A percentile compares a stretch with the other conserved stretches of the same genome.
Conservation (phyloP, 2,329 filamentous ascomycete genomes). For the Colletotrichum phormii region DNA sequence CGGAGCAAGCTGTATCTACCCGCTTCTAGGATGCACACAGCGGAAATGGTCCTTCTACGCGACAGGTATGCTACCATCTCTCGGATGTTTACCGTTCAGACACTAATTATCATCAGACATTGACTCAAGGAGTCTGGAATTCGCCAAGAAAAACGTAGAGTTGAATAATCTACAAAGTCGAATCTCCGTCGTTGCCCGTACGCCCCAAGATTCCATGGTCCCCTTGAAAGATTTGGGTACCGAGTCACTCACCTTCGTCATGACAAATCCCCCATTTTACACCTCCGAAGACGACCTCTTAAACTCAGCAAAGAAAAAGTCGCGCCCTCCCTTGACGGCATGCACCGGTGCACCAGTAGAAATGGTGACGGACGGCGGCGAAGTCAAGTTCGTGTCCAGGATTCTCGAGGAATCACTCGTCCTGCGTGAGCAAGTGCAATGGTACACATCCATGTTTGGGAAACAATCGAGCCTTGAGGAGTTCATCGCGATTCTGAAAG, state of each 20-base stretch:
- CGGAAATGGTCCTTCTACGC: slow-evolving; percentile 81
- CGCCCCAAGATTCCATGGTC: slow-evolving; percentile 67
- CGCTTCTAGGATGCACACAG: slow-evolving; percentile 79
- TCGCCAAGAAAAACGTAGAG: slow-evolving; percentile 74
- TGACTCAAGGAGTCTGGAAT: slow-evolving; percentile 75
- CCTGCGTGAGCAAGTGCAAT: slow-evolving; percentile 73
- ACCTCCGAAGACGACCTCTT: slow-evolving; percentile 76
- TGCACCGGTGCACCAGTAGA: slow-evolving; percentile 83
- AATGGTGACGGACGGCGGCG: slow-evolving; percentile 87
- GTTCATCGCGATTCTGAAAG: slow-evolving; percentile 69
- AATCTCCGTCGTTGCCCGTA: slow-evolving; percentile 72
- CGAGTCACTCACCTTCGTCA: slow-evolving; percentile 78
- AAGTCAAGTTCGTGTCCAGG: slow-evolving; percentile 77
- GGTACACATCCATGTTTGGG: slow-evolving; percentile 94
- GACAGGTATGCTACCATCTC: slow-evolving; percentile 55
- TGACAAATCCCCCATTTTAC: slow-evolving; percentile 98
- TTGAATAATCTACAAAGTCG: slow-evolving; percentile 73
- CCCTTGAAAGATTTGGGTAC: slow-evolving; percentile 67
- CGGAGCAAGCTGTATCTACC: slow-evolving; percentile 92
- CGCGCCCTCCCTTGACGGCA: slow-evolving; percentile 75
- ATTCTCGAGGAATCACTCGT: slow-evolving; percentile 77
- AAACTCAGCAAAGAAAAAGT: slow-evolving; percentile 73
- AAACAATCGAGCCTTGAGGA: slow-evolving; percentile 77
- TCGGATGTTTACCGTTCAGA: not conserved
- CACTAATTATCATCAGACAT: slow-evolving; percentile 66